Percentiles rank a stretch among this genome's conserved stretches.
phyloP scores from a whole-genome alignment of 1,284 basidiomycete genomes.

The Marasmius tenuissimus region DNA sequence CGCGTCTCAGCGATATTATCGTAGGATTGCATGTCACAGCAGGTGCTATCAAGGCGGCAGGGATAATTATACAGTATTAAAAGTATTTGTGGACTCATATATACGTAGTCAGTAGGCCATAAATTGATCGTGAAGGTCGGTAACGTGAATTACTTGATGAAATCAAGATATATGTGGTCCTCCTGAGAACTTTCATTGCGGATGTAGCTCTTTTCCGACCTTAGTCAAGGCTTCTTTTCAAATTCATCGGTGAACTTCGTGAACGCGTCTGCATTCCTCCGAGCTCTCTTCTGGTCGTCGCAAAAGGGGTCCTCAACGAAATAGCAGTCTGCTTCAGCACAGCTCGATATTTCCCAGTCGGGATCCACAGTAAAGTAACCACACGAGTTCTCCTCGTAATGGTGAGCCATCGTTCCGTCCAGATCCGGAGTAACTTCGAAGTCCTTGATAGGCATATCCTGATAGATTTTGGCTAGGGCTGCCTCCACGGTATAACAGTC shows the following conservation, averaged over 20 bases:
- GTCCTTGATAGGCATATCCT: not conserved
- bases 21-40: no score
- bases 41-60: no score
- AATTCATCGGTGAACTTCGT: not conserved
- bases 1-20: no score
- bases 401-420: not conserved
- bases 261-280: not conserved
- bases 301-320: not conserved
- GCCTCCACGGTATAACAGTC: not conserved
- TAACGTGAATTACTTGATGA: no score
- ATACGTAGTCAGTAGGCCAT: no score
- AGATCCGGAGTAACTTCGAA: not conserved
- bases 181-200: no score
- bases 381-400: not conserved
- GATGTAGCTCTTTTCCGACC: no score
- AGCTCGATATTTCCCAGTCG: not conserved
- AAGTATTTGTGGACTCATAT: no score
- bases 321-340: not conserved
- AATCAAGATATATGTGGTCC: no score
- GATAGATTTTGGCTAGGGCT: not conserved
- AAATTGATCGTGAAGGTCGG: no score
- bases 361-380: not conserved
- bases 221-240: not conserved
- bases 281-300: not conserved
- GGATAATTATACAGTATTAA: no score